Conservation (phyloP, 2,329 filamentous ascomycete genomes). For the Metarhizium sp. region DNA sequence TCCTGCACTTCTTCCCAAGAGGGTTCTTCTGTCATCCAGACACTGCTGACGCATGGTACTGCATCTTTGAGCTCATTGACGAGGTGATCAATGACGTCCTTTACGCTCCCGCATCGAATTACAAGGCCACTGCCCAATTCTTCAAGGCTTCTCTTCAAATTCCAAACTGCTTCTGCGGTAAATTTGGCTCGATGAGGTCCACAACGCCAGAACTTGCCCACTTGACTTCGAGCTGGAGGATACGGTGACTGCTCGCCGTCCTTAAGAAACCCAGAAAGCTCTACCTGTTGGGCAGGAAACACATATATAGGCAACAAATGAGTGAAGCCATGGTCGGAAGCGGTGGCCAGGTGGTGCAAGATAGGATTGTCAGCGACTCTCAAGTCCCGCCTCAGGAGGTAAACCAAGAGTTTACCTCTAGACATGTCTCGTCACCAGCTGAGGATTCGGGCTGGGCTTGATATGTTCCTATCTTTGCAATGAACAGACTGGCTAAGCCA, state of each 20-base stretch:
- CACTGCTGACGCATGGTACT: conserved; percentile 41
- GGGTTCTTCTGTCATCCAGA: conserved; percentile 69
- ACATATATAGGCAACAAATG: conserved; percentile 65
- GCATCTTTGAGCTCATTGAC: conserved; percentile 36
- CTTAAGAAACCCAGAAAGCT: conserved; percentile 64
- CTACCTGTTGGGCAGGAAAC: conserved; percentile 60
- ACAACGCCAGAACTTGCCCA: conserved; percentile 63
- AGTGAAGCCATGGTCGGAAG: conserved; percentile 44
- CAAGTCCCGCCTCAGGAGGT: conserved; percentile 63
- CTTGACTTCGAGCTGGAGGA: conserved; percentile 54
- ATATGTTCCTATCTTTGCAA: not conserved
- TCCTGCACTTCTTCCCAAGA: conserved; percentile 60
- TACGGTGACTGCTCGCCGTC: conserved; percentile 50
- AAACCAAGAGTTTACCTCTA: conserved; percentile 50
- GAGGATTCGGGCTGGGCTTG: not conserved
- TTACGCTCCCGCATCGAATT: conserved; percentile 52
- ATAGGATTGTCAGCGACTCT: conserved; percentile 68
- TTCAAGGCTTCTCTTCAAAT: conserved; percentile 55
- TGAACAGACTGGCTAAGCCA: not conserved
- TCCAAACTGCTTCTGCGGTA: conserved; percentile 62
- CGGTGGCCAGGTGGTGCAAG: conserved; percentile 46
- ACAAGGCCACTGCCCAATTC: conserved; percentile 49
- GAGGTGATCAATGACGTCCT: conserved; percentile 50
- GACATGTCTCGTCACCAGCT: conserved; percentile 16
- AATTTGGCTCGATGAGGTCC: conserved; percentile 65